Evolutionary conservation across 768 basidiomycete species (phyloP).

Genomic region (Suillus brevipes): DNA sequence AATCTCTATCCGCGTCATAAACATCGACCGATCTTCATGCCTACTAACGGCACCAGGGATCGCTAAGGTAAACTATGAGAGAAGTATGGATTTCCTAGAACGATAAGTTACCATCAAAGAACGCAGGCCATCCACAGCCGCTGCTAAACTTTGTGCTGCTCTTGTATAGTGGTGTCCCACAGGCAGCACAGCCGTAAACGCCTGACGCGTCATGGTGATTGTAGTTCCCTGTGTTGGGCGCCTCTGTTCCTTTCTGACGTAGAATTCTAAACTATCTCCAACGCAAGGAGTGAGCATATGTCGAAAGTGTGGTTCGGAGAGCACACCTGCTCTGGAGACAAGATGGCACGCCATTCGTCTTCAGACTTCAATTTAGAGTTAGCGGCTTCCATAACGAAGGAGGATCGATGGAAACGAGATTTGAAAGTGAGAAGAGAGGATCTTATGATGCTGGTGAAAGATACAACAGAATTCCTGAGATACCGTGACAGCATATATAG

Average conservation of each 20-base stretch:
- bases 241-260: conserved; percentile 86
- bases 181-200: conserved; percentile 77
- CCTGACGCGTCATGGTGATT: conserved; percentile 68
- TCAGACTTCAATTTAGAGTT: conserved; percentile 51
- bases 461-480: not conserved
- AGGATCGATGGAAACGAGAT: conserved; percentile 7
- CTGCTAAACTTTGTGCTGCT: conserved; percentile 89
- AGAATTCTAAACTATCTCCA: conserved; percentile 73
- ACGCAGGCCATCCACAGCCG: conserved; percentile 97
- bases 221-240: conserved; percentile 75
- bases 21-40: conserved; percentile 49
- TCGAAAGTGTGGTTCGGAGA: not conserved
- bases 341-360: conserved; percentile 79
- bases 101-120: conserved; percentile 73
- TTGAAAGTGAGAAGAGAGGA: not conserved
- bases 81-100: not conserved
- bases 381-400: conserved; percentile 2
- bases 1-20: conserved; percentile 81
- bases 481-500: not conserved
- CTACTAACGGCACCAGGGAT: conserved; percentile 85
- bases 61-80: conserved; percentile 45
- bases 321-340: conserved; percentile 79
- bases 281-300: not conserved
- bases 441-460: not conserved
- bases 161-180: conserved; percentile 82